phyloP scores from a whole-genome alignment of 192 early-diverging fungal species.

The Dissophora globulifera region DNA sequence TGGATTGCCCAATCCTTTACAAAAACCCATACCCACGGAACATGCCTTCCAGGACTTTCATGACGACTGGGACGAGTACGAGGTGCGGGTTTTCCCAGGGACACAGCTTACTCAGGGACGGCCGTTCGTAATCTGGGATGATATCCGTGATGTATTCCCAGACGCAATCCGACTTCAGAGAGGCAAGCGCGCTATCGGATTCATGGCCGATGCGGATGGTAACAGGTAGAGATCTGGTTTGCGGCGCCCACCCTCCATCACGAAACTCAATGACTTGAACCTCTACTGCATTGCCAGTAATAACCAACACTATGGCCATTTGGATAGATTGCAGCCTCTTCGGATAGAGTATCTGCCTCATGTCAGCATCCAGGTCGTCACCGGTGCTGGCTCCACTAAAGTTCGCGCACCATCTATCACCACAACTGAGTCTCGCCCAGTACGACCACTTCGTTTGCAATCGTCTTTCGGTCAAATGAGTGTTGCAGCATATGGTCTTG shows the following conservation, averaged over 20 bases:
- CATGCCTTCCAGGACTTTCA: no score
- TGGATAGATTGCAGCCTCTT: background rate
- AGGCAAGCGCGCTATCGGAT: background rate
- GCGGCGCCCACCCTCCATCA: no score
- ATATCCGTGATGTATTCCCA: constrained; percentile 5
- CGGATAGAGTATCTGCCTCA: background rate
- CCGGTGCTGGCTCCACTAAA: background rate
- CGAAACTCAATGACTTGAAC: no score
- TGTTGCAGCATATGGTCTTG: no score
- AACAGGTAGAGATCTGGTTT: background rate
- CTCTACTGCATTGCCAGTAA: no score
- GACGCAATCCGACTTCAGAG: background rate
- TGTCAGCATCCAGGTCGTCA: background rate
- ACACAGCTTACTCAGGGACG: background rate
- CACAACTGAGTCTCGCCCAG: no score
- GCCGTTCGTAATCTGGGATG: background rate
- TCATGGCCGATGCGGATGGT: constrained; percentile 2
- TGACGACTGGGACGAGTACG: background rate
- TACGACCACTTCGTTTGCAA: background rate
- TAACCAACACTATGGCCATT: no score
- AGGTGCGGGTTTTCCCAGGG: background rate
- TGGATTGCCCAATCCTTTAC: no score
- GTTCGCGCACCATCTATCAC: background rate
- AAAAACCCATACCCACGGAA: no score
- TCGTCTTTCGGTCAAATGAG: no score